Percentiles rank a stretch among this genome's conserved stretches.
Evolutionary conservation across 139 green algal genomes (phyloP).

Genomic region (Asterochloris sp.): DNA sequence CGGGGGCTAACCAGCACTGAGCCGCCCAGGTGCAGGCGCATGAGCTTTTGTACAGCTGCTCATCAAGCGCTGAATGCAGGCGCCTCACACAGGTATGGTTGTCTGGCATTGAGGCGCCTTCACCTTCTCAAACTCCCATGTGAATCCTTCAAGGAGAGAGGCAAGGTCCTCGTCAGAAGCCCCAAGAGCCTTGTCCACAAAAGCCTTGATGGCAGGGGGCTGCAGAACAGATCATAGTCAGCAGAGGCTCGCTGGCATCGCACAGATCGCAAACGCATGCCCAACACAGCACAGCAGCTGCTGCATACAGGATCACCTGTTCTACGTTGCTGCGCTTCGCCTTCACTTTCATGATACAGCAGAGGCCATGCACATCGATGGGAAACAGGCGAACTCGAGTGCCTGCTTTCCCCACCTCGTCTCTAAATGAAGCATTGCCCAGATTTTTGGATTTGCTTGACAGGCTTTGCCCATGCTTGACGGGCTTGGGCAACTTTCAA

Average conservation of each 20-base stretch:
- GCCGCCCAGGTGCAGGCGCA: neutral
- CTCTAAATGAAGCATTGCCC: no score
- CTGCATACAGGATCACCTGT: no score
- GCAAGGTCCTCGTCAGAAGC: constrained; percentile 38
- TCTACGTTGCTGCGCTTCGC: constrained; percentile 33
- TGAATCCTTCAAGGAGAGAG: constrained; percentile 57
- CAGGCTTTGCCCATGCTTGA: no score
- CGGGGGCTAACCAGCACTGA: no score
- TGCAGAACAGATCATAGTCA: constrained; percentile 24
- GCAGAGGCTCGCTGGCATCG: neutral
- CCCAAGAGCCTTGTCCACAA: constrained; percentile 44
- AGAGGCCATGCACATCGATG: neutral
- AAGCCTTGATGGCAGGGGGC: constrained; percentile 50
- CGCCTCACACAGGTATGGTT: neutral
- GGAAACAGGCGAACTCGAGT: no score
- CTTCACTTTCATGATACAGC: constrained; percentile 30
- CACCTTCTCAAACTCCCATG: constrained; percentile 78
- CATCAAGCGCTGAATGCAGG: neutral
- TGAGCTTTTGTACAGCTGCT: neutral
- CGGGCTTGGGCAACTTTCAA: no score
- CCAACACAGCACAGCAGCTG: constrained; percentile 14
- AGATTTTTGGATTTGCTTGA: no score
- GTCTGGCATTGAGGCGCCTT: neutral
- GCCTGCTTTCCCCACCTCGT: no score
- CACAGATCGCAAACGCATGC: neutral